Base-by-base conservation (phyloP, 768 basidiomycete species). In the Russula sp. region DNA sequence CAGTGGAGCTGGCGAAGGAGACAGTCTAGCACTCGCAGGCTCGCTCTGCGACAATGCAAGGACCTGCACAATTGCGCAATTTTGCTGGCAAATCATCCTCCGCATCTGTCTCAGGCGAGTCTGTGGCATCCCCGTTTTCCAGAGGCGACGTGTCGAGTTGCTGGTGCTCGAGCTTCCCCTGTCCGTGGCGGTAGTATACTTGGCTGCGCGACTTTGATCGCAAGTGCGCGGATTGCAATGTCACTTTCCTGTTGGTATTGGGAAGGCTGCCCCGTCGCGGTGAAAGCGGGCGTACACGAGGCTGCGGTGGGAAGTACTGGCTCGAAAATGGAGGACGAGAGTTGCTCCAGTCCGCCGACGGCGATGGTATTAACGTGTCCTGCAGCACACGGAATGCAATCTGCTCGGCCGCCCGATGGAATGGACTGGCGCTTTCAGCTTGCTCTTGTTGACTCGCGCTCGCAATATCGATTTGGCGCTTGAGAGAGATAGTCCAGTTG, bases 321-420 rank as follows among this genome's bases (percentile, higher is more conserved):
- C 73, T 74, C n/a, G 69, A 71, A 27, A 74, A 63, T 5, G 69
- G 65, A 22, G 61, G 65, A 31, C 53, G 62, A 37, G 44, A 18
- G 40, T 49, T 50, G 7, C 60, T 56, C 42, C 47, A 51, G 31
- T 61, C 59, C 18, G 52, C 48, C 48, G 54, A 61, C 31, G 66
- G 63, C 1, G 75, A 67, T 2, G 78, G 77, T 55, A 94, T 84
- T 53, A 98, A 76, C 0, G 88, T 87, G 67, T 97, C 93, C 61
- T 94, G 90, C 53, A 98, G 77, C 22, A 93, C 87, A 60, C 82
- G 84, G 74, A 96, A 88, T 10, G 91, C 85, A 45, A 92, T 78
- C n/a, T 79, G 79, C 66, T 90, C 84, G 2, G 88, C 83, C 3
- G 92, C 90, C 49, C 79, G 81, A 66, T 82, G 77, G 66, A 89